Evolutionary conservation across 495 filamentous ascomycete species (phyloP).

Genomic region (Pyronema domesticum): DNA sequence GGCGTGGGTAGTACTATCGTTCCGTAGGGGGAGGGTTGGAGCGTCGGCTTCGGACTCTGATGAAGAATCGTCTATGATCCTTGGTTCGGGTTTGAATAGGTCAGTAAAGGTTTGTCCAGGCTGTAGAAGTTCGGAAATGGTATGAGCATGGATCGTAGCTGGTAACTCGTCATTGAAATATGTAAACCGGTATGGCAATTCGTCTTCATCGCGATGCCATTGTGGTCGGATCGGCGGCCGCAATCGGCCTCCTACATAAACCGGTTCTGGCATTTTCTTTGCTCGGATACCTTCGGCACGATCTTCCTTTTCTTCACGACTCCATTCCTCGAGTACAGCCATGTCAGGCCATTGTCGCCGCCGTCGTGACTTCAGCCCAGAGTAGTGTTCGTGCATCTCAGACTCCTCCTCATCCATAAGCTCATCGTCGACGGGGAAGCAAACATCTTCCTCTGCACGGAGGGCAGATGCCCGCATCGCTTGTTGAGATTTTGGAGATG

Average conservation of each 20-base stretch:
- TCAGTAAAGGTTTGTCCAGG: slow-evolving; percentile 67
- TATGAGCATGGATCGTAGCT: slow-evolving; percentile 87
- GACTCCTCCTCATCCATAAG: slow-evolving; percentile 27
- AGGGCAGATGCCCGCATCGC: slow-evolving; percentile 19
- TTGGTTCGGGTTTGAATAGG: slow-evolving; percentile 62
- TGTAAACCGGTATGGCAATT: slow-evolving; percentile 84
- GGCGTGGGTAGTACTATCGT: slow-evolving; percentile 25
- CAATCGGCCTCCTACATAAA: slow-evolving; percentile 73
- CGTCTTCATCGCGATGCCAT: slow-evolving; percentile 81
- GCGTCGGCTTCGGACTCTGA: slow-evolving; percentile 38
- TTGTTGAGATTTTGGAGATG: slow-evolving; percentile 16
- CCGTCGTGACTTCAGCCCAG: slow-evolving; percentile 25
- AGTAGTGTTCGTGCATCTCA: slow-evolving; percentile 8
- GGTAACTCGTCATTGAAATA: slow-evolving; percentile 97
- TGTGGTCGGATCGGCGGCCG: slow-evolving; percentile 53
- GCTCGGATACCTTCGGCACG: slow-evolving; percentile 68
- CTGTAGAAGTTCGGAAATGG: slow-evolving; percentile 76
- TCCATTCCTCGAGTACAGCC: slow-evolving; percentile 74
- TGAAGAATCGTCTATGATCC: slow-evolving; percentile 43
- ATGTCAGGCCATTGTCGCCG: slow-evolving; percentile 50
- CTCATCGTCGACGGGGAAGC: slow-evolving; percentile 41
- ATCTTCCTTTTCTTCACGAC: slow-evolving; percentile 73
- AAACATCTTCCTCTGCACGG: slow-evolving; percentile 61
- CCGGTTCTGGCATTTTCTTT: slow-evolving; percentile 84
- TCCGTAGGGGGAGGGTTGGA: background rate